These are phyloP conservation scores for Haematococcus sp. DNA, from an alignment of 139 green algal genomes.

Conservation along the genomic window DNA sequence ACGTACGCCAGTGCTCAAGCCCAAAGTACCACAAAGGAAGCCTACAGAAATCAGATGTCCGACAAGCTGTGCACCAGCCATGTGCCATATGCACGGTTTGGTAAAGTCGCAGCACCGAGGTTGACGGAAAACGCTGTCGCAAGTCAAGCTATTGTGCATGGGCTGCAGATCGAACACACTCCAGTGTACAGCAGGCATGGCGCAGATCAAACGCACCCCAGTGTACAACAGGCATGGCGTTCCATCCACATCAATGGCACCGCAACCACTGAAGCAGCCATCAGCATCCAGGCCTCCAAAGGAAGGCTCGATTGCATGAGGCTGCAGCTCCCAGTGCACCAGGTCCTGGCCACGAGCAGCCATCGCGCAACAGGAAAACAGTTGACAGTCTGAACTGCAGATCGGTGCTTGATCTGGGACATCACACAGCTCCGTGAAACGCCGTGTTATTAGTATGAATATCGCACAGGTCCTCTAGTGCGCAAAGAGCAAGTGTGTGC, in stretches of 20 bases:
- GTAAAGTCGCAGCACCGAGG: too few species aligned
- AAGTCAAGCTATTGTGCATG: too few species aligned
- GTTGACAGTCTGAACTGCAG: not conserved
- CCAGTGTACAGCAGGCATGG: not conserved
- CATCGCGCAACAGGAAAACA: conserved; percentile 39
- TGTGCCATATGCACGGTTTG: too few species aligned
- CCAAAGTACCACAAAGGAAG: too few species aligned
- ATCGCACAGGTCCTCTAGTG: not conserved
- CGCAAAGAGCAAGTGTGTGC: not conserved
- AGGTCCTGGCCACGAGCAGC: conserved; percentile 66
- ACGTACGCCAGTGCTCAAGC: too few species aligned
- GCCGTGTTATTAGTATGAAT: not conserved
- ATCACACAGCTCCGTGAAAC: not conserved
- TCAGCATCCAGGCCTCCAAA: conserved; percentile 57
- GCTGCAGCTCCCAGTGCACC: conserved; percentile 67
- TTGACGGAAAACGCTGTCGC: too few species aligned
- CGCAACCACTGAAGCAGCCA: conserved; percentile 77
- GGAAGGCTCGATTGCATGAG: conserved; percentile 65
- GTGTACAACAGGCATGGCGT: conserved; percentile 55
- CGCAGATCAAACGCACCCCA: conserved; percentile 26
- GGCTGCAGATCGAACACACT: too few species aligned
- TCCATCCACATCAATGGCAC: conserved; percentile 34
- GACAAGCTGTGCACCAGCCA: too few species aligned
- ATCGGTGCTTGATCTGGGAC: not conserved
- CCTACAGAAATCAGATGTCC: too few species aligned